Evolutionary conservation across 108 stramenopile genomes (phyloP).

Genomic region (Licmophora abbreviata): DNA sequence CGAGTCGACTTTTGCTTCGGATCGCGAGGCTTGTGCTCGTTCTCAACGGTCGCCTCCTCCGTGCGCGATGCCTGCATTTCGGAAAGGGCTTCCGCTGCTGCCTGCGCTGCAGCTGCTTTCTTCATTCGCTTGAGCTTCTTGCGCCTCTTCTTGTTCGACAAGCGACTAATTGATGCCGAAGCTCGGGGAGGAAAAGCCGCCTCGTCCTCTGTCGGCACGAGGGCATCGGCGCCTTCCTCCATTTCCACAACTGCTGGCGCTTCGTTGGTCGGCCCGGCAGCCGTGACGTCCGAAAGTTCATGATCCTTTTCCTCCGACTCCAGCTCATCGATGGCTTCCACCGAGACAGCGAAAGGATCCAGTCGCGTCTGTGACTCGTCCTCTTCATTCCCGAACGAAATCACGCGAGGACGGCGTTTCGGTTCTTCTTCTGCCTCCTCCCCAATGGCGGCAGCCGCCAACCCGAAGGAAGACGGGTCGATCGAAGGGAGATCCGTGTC

Average conservation of each 20-base stretch:
- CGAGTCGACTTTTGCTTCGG: slow-evolving; percentile 1
- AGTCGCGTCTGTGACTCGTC: no score
- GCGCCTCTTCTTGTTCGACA: slow-evolving; percentile 61
- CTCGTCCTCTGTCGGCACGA: neutral
- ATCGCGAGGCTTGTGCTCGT: neutral
- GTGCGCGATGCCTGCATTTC: neutral
- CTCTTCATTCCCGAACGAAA: no score
- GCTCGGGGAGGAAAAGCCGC: neutral
- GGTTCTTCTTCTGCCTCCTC: neutral
- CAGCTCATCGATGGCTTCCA: neutral
- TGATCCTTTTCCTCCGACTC: neutral
- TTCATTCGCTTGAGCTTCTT: slow-evolving; percentile 64
- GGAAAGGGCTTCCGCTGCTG: slow-evolving; percentile 22
- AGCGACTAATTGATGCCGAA: slow-evolving; percentile 20
- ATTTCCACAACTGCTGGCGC: neutral
- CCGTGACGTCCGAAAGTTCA: neutral
- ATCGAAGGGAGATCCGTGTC: neutral
- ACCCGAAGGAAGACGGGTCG: neutral
- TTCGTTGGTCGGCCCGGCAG: neutral
- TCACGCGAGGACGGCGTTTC: neutral
- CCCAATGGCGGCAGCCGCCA: neutral
- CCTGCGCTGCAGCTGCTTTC: slow-evolving; percentile 52
- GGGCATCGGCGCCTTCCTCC: neutral
- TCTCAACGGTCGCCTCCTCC: neutral
- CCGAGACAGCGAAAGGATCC: neutral